phyloP scores from a whole-genome alignment of 768 basidiomycete genomes.

The Calocera viscosa region DNA sequence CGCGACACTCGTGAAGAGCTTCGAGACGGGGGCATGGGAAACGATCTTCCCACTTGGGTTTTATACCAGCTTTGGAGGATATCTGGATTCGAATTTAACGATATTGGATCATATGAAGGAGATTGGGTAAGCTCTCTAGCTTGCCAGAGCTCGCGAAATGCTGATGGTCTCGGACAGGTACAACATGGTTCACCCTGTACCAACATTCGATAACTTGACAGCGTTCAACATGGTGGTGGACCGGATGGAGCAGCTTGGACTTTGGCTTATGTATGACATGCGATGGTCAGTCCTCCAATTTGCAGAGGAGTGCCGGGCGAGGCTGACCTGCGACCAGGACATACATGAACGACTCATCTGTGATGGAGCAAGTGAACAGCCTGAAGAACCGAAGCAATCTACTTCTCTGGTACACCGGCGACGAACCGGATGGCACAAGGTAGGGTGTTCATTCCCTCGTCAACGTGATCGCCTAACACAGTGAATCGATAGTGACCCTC shows the following conservation, averaged over 20 bases:
- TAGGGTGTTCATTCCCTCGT: background rate
- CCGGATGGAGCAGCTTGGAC: constrained; percentile 53
- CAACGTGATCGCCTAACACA: constrained; percentile 20
- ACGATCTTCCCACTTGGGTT: constrained; percentile 58
- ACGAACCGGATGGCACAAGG: constrained; percentile 36
- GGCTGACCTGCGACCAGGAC: constrained; percentile 28
- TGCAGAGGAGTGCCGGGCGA: background rate
- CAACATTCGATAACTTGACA: constrained; percentile 49
- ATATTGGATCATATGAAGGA: constrained; percentile 44
- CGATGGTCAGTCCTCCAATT: constrained; percentile 32
- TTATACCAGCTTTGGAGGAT: constrained; percentile 43
- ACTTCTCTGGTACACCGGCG: constrained; percentile 59
- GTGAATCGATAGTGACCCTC: constrained; percentile 56
- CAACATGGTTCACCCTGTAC: constrained; percentile 55
- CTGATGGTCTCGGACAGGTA: constrained; percentile 26
- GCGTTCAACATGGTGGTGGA: constrained; percentile 48
- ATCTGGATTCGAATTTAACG: constrained; percentile 32
- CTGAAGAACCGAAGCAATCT: constrained; percentile 58
- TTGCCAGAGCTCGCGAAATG: background rate
- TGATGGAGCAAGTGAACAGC: constrained; percentile 53
- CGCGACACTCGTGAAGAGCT: constrained; percentile 16
- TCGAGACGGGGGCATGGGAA: constrained; percentile 20
- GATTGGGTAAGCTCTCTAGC: constrained; percentile 34
- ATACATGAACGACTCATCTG: constrained; percentile 51
- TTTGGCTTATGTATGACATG: constrained; percentile 80